Evolutionary conservation across 352 stramenopile genomes (phyloP), one percentile per base, ranked within the genome.

Genomic region (Phytophthora agathidicida): DNA sequence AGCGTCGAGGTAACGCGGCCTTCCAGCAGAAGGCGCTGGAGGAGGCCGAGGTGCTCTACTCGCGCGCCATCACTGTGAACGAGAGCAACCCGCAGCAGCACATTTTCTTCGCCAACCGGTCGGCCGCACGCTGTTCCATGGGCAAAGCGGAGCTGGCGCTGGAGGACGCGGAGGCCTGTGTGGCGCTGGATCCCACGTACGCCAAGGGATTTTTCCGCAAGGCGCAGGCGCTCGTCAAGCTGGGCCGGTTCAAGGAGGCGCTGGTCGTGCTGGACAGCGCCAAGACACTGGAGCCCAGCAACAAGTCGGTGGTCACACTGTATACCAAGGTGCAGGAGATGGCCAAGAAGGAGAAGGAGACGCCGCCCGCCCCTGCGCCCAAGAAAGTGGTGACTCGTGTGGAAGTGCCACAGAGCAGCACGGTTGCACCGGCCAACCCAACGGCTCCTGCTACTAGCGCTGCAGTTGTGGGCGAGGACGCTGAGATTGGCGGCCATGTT

Each of bases 31-130:
- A 93, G 56, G 62, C 79, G 22, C 75, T 90, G 37, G 91, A 97
- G 32, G 94, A 98, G 58, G 96, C 96, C 14, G 93, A 99, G 45
- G 79, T 91, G 50, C 80, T 99, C n/a, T 99, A 99, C 79, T 83
- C 82, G 51, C 98, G 98, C 65, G 97, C 89, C 27, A 91, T 99
- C 52, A 83, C 97, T 22, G 54, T 94, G 51, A 90, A 91, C 56
- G 48, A 54, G 28, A 63, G 46, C 32, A 65, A 90, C 35, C 65
- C 61, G 51, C 68, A 77, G 43, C 65, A 91, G 69, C 86, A 96
- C 68, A 89, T 94, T 42, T 86, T 98, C 44, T 88, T 81, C 45
- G 83, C 88, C 32, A 98, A 98, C 56, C 84, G 90, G 16, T 93
- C 86, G 42, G 94, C 93, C 7, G 75, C 89, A 50, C 89, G 89